These are phyloP conservation scores for Cyberlindnera subsufficiens DNA, from an alignment of 805 yeast genomes.

Conservation along the genomic window DNA sequence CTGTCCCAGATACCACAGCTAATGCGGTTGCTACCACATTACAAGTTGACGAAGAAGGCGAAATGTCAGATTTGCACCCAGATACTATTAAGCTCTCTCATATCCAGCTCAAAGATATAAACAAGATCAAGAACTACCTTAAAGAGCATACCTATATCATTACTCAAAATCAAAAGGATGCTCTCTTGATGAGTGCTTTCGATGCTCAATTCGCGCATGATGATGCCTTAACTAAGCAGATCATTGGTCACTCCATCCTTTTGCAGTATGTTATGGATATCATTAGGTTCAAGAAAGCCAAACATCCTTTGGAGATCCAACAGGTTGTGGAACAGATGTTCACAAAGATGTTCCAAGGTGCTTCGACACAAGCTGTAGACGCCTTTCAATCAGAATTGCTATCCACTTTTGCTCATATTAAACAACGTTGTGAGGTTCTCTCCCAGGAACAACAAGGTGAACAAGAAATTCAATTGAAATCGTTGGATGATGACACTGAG, in stretches of 20 bases:
- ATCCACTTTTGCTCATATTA: slow-evolving; percentile 70
- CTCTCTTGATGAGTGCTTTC: slow-evolving; percentile 88
- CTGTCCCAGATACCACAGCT: neutral
- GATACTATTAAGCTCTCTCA: slow-evolving; percentile 43
- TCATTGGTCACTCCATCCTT: slow-evolving; percentile 75
- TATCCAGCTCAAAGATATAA: slow-evolving; percentile 43
- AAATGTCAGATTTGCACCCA: slow-evolving; percentile 11
- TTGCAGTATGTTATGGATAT: slow-evolving; percentile 60
- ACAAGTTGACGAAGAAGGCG: slow-evolving; percentile 20
- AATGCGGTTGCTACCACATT: neutral
- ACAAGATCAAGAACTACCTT: slow-evolving; percentile 46
- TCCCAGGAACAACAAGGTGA: slow-evolving; percentile 41
- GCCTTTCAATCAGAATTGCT: slow-evolving; percentile 73
- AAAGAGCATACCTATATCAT: slow-evolving; percentile 58
- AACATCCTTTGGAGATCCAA: slow-evolving; percentile 27
- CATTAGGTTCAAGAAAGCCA: slow-evolving; percentile 30
- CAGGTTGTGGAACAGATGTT: slow-evolving; percentile 63
- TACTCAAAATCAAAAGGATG: slow-evolving; percentile 82
- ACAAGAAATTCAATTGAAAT: slow-evolving; percentile 72
- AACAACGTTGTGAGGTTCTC: slow-evolving; percentile 65
- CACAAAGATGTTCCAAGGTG: slow-evolving; percentile 40
- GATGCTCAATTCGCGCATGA: slow-evolving; percentile 70
- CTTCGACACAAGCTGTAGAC: slow-evolving; percentile 51
- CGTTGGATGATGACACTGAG: slow-evolving; percentile 79
- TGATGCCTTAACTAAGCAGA: slow-evolving; percentile 45